Conservation (phyloP, 257 asterid genomes). For the Solanum ahanhuiri region DNA sequence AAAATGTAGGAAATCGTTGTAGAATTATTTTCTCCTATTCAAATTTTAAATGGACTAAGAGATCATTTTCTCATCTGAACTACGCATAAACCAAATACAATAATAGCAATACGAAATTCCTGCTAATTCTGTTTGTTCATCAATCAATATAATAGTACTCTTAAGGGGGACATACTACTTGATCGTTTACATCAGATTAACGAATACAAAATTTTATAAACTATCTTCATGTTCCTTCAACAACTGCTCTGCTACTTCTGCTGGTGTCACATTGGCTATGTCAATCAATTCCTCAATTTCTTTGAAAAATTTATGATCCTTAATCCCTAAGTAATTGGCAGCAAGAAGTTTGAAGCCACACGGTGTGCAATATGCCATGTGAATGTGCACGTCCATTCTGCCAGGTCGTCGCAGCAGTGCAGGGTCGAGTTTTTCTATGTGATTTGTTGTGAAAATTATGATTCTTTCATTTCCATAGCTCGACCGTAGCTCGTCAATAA, state of each 20-base stretch:
- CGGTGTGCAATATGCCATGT: neutral
- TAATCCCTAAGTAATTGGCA: neutral
- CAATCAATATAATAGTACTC: neutral
- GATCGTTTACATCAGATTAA: neutral
- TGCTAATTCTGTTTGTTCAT: neutral
- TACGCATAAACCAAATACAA: neutral
- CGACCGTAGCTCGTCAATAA: neutral
- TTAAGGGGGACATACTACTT: neutral
- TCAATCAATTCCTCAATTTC: constrained; percentile 12
- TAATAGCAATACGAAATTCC: neutral
- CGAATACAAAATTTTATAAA: neutral
- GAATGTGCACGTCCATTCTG: constrained; percentile 18
- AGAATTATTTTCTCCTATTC: neutral
- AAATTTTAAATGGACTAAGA: neutral
- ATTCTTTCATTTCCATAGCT: neutral
- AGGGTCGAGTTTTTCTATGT: constrained; percentile 23
- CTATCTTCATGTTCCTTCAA: constrained; percentile 3
- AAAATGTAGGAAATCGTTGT: neutral
- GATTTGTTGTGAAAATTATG: constrained; percentile 13
- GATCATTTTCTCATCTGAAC: neutral
- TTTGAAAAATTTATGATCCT: neutral
- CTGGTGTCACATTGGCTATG: constrained; percentile 5
- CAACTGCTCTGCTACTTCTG: constrained; percentile 7
- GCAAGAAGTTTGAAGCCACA: neutral
- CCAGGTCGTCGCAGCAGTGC: constrained; percentile 22